Conservation (phyloP, 2,329 filamentous ascomycete genomes). For the Ophiostoma perfectum region DNA sequence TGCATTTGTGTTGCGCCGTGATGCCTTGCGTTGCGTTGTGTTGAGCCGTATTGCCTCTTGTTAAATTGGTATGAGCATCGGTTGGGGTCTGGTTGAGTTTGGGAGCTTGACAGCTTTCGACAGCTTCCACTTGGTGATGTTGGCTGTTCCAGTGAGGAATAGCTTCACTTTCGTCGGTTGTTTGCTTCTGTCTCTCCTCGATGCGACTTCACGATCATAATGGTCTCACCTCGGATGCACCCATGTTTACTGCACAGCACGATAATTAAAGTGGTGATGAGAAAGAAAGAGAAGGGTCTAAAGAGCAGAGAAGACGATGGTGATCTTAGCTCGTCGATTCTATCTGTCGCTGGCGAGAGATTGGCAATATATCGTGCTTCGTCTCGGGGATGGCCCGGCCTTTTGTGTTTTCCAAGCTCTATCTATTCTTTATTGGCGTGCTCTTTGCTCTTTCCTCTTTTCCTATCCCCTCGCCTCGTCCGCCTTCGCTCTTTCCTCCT, state of each 20-base stretch:
- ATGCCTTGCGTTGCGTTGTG: not conserved
- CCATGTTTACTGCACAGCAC: constrained; percentile 2
- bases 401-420: not conserved
- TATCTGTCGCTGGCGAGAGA: not conserved
- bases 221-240: constrained; percentile 1
- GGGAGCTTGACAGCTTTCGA: not conserved
- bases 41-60: no score
- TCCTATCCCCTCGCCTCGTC: not conserved
- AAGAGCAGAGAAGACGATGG: not conserved
- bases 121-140: not conserved
- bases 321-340: not conserved
- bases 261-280: not conserved
- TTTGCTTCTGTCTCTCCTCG: not conserved
- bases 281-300: not conserved
- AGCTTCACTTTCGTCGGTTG: not conserved
- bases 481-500: not conserved
- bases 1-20: not conserved
- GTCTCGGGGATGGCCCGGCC: constrained; percentile 3
- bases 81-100: not conserved
- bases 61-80: no score
- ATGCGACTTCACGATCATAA: not conserved
- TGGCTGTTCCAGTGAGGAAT: not conserved
- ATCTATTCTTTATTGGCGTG: not conserved
- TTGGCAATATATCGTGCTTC: constrained; percentile 3
- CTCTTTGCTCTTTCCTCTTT: constrained; percentile 5